Evolutionary conservation across 768 basidiomycete genomes (phyloP), one percentile per base, ranked within the genome.

Genomic region (Boletus rufocinnamomeus): DNA sequence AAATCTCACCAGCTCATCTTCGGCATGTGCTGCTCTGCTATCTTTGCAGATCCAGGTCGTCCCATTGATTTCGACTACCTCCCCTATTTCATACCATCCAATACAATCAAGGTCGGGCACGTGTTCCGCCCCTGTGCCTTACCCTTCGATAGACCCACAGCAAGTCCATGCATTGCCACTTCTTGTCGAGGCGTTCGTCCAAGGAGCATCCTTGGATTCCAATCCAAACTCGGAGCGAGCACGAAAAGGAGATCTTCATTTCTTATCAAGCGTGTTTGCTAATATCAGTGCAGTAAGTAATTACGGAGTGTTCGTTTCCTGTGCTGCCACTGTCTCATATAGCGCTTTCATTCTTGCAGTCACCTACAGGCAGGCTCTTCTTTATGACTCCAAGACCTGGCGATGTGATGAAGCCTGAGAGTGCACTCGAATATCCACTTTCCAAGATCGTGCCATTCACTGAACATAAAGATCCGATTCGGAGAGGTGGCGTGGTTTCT

Each of bases 231-330:
- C 78, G 27, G 80, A 82, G 64, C 79, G 80, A 48, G 70, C 73
- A 43, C 77, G 87, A 46, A 95, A 94, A 75, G 93, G 87, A 49
- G 80, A 88, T 47, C 80, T 96, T 19, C 90, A 98, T 74, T 98
- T 98, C 74, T 77, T 98, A 23, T 87, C 95, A 1, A 92, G 88
- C 62, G 96, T 98, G 14, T 97, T 98, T 68, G 94, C 95, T 13
- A 98, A 98, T 69, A 74, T 97, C 55, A 89, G 84, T 52, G 82
- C 84, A 63, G 95, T 95, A 68, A 67, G 86, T 78, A 14, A 23
- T 40, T 21, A 28, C 30, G 47, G 28, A 23, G 37, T 8, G 7
- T 27, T 50, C 50, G 23, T 57, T 52, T 51, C 38, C 8, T 32
- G 34, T 50, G 30, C 35, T n/a, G 6, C 44, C 37, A 46, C 51